Evolutionary conservation across 2,329 filamentous ascomycete genomes (phyloP), one percentile per base, ranked within the genome.

Genomic region (Neodidymelliopsis sp.): DNA sequence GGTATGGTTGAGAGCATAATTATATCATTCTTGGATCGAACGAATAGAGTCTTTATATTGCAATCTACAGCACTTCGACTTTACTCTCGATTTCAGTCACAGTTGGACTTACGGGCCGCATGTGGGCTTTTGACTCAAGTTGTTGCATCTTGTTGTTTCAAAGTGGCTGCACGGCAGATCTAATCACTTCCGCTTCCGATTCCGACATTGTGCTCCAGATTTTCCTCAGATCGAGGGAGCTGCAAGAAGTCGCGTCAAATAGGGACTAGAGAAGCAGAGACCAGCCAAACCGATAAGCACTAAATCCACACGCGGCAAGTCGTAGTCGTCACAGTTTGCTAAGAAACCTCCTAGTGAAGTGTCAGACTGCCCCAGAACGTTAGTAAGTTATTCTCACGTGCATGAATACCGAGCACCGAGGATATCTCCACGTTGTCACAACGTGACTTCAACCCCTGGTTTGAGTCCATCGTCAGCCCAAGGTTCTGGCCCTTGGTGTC

Each of bases 381-480:
- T n/a, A n/a, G 20, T 29, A 5, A 5, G 27, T 6, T 25, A 4
- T n/a, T 5, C 20, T 35, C 34, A 39, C 47, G 29, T 50, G 40
- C 2, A 15, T 23, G 4, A 36, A 12, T 36, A 50, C 35, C 47
- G 47, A 50, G 47, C 47, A 40, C 40, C 35, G 40, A 50, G 34
- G 47, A 11, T 20, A 25, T 13, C 4, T 15, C 6, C n/a, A 15
- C 13, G 6, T 30, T 13, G 15, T 25, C 18, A 35, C 19, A 40
- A 29, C 28, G 28, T 40, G 34, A 44, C 24, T 25, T 13, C 20
- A 7, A 16, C 29, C 37, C 23, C 36, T 15, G 4, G 19, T n/a
- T 18, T 23, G 18, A 20, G 13, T 30, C 13, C 18, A 13, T 16
- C 18, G 15, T 35, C 24, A 28, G 23, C 18, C 35, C 23, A 12